Base-by-base conservation (phyloP, 2,329 filamentous ascomycete species). In the Capronia americana region DNA sequence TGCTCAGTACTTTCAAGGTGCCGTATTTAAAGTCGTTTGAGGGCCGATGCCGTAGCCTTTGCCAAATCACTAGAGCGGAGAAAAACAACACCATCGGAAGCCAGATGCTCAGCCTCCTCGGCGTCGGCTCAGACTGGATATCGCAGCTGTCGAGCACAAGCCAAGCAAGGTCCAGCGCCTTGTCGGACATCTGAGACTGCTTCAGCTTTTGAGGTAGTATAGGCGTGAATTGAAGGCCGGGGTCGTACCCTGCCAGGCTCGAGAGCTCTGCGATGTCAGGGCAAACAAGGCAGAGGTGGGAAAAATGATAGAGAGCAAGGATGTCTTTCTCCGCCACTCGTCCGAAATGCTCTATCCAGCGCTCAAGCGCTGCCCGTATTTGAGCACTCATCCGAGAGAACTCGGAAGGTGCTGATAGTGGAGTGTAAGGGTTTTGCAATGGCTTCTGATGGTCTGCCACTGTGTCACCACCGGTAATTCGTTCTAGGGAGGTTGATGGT, bases 111-210 rank as follows among this genome's bases (percentile, higher is more conserved):
- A 50, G 14, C 34, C 26, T 61, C n/a, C 41, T 24, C 38, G 30
- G 20, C 3, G 34, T 48, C 20, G 30, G n/a, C 32, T 61, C 24
- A 17, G 50, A 56, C 14, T 28, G 41, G 6, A 28, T 41, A 38
- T 65, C 57, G 54, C 50, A 61, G 11, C 54, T 23, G 12, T 65
- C 63, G 28, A 65, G 57, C 34, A 65, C 57, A 20, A 65, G 41
- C 63, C 63, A 65, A 3, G 63, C 63, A 53, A 61, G 51, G 28
- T 61, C 57, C 20, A 65, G 51, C 17, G 63, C 63, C 57, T 61
- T 61, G 57, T 65, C 63, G n/a, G 57, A 38, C 17, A 57, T 57
- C 10, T 57, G 38, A 53, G 11, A 54, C 24, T 48, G 50, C 26
- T 24, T 53, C 20, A 14, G 7, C 14, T 53, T 24, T 23, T 6